Percentiles rank a stretch among this genome's conserved stretches.
These are phyloP conservation scores for Seiridium cupressi DNA, from an alignment of 2,329 filamentous ascomycete genomes.

Conservation along the genomic window DNA sequence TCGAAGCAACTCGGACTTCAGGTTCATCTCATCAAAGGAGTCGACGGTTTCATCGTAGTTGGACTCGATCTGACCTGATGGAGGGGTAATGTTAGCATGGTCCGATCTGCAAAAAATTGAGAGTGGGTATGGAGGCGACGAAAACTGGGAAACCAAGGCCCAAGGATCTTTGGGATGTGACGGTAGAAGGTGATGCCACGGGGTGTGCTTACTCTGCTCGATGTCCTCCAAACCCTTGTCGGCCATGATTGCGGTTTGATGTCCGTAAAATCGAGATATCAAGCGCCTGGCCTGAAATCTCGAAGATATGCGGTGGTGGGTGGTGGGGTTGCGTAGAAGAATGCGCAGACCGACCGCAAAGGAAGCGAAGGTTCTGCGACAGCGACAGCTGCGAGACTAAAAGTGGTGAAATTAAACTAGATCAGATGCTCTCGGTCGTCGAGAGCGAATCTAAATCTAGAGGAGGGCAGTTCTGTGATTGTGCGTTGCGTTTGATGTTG, in stretches of 20 bases:
- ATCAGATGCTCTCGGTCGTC: constrained; percentile 9
- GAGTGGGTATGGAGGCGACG: background rate
- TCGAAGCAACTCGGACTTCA: constrained; percentile 96
- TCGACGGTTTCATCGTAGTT: constrained; percentile 99
- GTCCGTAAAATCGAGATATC: constrained; percentile 7
- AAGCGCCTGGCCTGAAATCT: constrained; percentile 12
- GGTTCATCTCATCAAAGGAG: constrained; percentile 97
- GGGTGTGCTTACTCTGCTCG: constrained; percentile 20
- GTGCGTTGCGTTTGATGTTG: constrained; percentile 1
- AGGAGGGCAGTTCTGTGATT: background rate
- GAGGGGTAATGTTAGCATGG: constrained; percentile 12
- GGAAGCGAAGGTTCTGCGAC: constrained; percentile 12
- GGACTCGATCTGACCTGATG: constrained; percentile 94
- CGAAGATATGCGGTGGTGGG: constrained; percentile 11
- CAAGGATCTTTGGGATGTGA: background rate
- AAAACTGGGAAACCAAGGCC: background rate
- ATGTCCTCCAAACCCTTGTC: constrained; percentile 94
- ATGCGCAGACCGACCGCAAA: constrained; percentile 9
- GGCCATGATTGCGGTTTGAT: constrained; percentile 88
- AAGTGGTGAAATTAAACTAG: constrained; percentile 16
- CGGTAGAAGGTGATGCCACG: background rate
- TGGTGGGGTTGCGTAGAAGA: constrained; percentile 32
- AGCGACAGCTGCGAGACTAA: constrained; percentile 18
- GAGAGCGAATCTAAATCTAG: constrained; percentile 14
- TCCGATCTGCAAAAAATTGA: background rate